Conservation (phyloP, 176 grass and related monocot genomes). For the Eragrostis curvula region DNA sequence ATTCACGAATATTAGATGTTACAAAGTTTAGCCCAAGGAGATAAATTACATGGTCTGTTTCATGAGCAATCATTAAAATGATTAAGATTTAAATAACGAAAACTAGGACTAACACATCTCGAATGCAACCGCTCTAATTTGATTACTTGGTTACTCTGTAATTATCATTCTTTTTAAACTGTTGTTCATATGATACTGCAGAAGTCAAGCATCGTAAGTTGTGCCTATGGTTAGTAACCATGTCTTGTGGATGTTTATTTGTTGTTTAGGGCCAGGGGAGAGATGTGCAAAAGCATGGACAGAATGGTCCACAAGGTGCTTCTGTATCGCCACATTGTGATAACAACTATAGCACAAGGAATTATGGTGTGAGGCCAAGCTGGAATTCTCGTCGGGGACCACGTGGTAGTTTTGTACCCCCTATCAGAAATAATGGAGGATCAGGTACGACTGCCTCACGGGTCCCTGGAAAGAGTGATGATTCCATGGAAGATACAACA, state of each 20-base stretch:
- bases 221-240: constrained; percentile 4
- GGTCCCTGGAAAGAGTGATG: constrained; percentile 72
- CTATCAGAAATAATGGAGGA: constrained; percentile 84
- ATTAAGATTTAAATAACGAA: not conserved
- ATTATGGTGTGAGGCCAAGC: constrained; percentile 74
- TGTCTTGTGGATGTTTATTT: constrained; percentile 10
- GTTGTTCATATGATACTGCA: not conserved
- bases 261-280: constrained; percentile 60
- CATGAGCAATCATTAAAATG: not conserved
- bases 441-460: constrained; percentile 58
- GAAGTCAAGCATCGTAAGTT: not conserved
- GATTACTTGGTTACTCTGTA: not conserved
- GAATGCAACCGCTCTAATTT: not conserved
- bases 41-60: not conserved
- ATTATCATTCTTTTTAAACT: not conserved
- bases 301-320: constrained; percentile 54
- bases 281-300: constrained; percentile 56
- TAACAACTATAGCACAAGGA: constrained; percentile 59
- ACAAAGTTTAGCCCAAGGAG: not conserved
- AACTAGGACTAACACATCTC: not conserved
- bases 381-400: constrained; percentile 76
- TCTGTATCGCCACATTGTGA: constrained; percentile 74
- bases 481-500: constrained; percentile 90
- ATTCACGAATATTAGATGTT: not conserved
- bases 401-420: constrained; percentile 92